Base-by-base conservation (phyloP, 345 rosid species). In the Arabis alpina region DNA sequence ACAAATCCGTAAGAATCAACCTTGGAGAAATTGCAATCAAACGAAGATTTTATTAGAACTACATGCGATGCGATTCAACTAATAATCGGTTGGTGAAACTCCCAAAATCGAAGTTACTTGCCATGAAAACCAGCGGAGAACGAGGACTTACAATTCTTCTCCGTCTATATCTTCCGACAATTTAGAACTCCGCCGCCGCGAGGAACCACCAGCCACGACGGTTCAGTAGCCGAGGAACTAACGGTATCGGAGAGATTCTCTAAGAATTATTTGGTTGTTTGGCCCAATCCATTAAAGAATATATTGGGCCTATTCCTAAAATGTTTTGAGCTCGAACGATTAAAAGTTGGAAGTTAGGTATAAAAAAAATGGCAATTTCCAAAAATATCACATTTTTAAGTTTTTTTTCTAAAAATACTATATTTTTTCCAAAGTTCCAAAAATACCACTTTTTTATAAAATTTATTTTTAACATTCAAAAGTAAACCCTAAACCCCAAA, bases 221-320 rank as follows among this genome's bases (percentile, higher is more conserved):
- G 76, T 8, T 48, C 40, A 51, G 41, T 42, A 51, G 49, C 41
- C 28, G 47, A 52, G 47, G 11, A 25, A 2, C 60, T 30, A 44
- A 44, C 52, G 44, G 16, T 3, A 5, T 41, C 25, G 27, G 16
- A 19, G 0, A 2, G 62, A 19, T 57, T 37, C 47, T 13, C 16
- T 13, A 23, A n/a, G 19, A 8, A 8, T 4, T 14, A 4, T 40
- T 65, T 73, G n/a, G 14, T 41, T 65, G 10, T 50, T 57, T 23
- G 72, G 77, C 67, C 66, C 77, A 52, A 3, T 51, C 41, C 48
- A 49, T 8, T 1, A 19, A 30, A 11, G 0, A 4, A 44, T 23
- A 2, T 63, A 45, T 34, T 72, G 76, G 70, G 70, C 70, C 54
- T 43, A 11, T 2, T 54, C 11, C 11, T 5, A 10, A 10, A 10